Base-by-base conservation (phyloP, 2,329 filamentous ascomycete genomes). In the Chaetoscypha palmicola region DNA sequence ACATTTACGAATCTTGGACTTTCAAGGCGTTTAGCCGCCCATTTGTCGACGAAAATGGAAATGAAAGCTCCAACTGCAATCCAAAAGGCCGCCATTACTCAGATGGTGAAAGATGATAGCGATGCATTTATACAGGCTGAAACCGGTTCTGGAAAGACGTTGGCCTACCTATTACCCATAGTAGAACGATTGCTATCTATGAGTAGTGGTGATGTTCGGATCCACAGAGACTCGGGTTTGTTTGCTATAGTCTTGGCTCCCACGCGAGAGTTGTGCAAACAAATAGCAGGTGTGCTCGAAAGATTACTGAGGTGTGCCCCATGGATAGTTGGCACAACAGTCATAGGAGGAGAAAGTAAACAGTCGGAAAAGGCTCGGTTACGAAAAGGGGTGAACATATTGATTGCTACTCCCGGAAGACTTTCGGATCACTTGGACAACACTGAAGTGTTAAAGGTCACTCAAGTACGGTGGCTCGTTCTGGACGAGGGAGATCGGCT, bases 51-150 rank as follows among this genome's bases (percentile, higher is more conserved):
- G 34, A 97, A 95, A 66, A 80, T 98, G 64, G 77, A 83, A 45
- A 76, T 98, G 62, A 92, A 90, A 61, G 85, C 87, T 0, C 92
- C 92, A 4, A 98, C 92, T 0, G 88, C 87, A 0, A 96, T 98
- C 61, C 92, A 98, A 66, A 90, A 90, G 57, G 87, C 86, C 49
- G 84, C 91, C 1, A 82, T 98, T 30, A 75, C 85, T 32, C 82
- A 92, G 56, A 68, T 98, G 49, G 66, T 94, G 34, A 81, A 81
- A 32, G 82, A 84, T 41, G 85, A 94, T 56, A 81, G 78, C 35
- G 92, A 98, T 68, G 90, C 90, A 2, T 98, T 98, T 58, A 83
- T 98, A 24, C 92, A 97, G 63, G 94, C 92, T 2, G 85, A 98
- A 67, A 98, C 92, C 0, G 92, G 92, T 55, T 98, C 92, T 0